A percentile compares a stretch with the other conserved stretches of the same genome.
Evolutionary conservation across 1,284 basidiomycete species (phyloP).

Genomic region (Cystobasidium slooffiae): DNA sequence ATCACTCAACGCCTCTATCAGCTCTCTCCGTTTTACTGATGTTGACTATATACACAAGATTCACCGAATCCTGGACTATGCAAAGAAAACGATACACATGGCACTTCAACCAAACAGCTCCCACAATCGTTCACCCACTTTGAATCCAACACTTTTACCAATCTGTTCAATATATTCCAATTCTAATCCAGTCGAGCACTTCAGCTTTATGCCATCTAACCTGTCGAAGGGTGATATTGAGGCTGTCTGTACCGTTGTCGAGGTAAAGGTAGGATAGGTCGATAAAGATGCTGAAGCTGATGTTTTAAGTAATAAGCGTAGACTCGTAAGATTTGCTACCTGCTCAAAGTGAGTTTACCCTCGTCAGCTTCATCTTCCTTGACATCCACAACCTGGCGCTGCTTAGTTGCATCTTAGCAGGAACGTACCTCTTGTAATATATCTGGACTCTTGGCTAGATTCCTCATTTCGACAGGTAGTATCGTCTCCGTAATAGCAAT

Average conservation of each 20-base stretch:
- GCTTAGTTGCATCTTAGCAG: not conserved
- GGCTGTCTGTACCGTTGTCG: not conserved
- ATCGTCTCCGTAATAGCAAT: slow-evolving; percentile 33
- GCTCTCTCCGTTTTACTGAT: too few relatives aligned
- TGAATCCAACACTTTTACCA: slow-evolving; percentile 36
- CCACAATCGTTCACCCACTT: slow-evolving; percentile 38
- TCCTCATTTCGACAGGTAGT: slow-evolving; percentile 33
- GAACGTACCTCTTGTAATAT: slow-evolving; percentile 38
- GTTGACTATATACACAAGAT: not conserved
- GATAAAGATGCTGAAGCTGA: slow-evolving; percentile 25
- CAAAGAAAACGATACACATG: not conserved
- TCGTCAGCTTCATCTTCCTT: not conserved
- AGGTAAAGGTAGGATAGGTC: slow-evolving; percentile 6
- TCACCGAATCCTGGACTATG: not conserved
- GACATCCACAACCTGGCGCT: not conserved
- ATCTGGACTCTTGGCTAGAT: slow-evolving; percentile 32
- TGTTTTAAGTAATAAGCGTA: slow-evolving; percentile 33
- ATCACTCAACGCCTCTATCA: too few relatives aligned
- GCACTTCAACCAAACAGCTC: slow-evolving; percentile 17
- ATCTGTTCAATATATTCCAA: slow-evolving; percentile 30
- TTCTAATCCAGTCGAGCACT: slow-evolving; percentile 32
- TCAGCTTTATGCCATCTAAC: slow-evolving; percentile 37
- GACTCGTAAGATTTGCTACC: slow-evolving; percentile 35
- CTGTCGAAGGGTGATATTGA: slow-evolving; percentile 37
- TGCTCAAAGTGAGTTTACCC: not conserved